Evolutionary conservation across 2,329 filamentous ascomycete genomes (phyloP).

Genomic region (Penicillium concentricum): DNA sequence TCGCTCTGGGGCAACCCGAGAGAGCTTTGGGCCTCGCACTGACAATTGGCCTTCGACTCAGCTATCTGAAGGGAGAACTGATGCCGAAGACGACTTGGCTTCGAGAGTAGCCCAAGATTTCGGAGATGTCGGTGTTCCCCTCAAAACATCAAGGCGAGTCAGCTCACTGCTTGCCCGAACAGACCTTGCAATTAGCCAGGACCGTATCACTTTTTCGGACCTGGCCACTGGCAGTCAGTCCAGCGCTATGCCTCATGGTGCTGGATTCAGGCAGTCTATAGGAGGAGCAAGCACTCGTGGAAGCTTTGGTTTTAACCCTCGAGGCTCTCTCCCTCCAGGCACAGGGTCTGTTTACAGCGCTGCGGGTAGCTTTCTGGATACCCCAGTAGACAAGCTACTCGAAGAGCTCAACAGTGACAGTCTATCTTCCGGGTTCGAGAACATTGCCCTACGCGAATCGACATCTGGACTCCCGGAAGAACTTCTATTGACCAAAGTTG

Average conservation of each 20-base stretch:
- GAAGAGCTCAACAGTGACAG: constrained; percentile 64
- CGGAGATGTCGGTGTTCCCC: constrained; percentile 53
- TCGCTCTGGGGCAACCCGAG: constrained; percentile 65
- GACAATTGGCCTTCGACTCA: constrained; percentile 31
- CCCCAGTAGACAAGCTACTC: constrained; percentile 66
- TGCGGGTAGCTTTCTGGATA: constrained; percentile 64
- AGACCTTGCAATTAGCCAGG: constrained; percentile 81
- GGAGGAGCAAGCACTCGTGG: constrained; percentile 64
- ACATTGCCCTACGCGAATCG: constrained; percentile 71
- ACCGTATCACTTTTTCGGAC: constrained; percentile 76
- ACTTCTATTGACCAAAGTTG: constrained; percentile 69
- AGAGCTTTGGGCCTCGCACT: constrained; percentile 67
- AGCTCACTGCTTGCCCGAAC: constrained; percentile 88
- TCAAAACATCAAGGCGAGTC: constrained; percentile 71
- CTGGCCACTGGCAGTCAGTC: constrained; percentile 52
- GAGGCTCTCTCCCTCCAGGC: constrained; percentile 57
- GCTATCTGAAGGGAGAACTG: constrained; percentile 11
- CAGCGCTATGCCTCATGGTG: constrained; percentile 32
- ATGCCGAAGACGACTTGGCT: constrained; percentile 60
- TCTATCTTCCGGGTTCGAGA: constrained; percentile 67
- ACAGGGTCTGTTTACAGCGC: constrained; percentile 47
- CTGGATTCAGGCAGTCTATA: constrained; percentile 67
- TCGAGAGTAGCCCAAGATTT: constrained; percentile 70
- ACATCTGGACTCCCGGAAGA: constrained; percentile 71
- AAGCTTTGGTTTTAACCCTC: constrained; percentile 57